Percentiles rank a stretch among this genome's conserved stretches.
Conservation (phyloP, 805 yeast genomes). For the Tetrapisispora phaffii region DNA sequence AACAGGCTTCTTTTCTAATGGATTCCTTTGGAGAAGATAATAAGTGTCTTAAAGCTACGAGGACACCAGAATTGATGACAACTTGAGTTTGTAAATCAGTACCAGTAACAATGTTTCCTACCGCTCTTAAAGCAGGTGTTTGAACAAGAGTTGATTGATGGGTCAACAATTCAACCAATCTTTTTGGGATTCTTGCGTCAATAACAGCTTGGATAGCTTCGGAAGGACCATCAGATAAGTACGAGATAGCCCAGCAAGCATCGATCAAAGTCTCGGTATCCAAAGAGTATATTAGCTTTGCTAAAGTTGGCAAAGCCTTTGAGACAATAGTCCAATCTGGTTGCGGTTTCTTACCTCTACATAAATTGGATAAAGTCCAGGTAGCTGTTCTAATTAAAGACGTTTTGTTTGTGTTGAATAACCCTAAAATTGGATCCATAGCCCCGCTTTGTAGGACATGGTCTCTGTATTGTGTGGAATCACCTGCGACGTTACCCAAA, state of each 20-base stretch:
- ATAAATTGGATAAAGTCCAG: constrained; percentile 93
- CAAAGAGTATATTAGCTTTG: constrained; percentile 79
- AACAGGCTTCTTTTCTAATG: constrained; percentile 93
- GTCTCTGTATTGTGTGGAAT: constrained; percentile 83
- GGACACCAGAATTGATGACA: constrained; percentile 85
- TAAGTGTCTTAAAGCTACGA: constrained; percentile 73
- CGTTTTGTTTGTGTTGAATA: constrained; percentile 74
- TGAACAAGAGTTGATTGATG: constrained; percentile 81
- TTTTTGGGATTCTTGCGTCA: constrained; percentile 89
- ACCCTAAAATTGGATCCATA: constrained; percentile 72
- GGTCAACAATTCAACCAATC: constrained; percentile 82
- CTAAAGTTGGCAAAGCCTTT: constrained; percentile 80
- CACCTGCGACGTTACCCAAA: constrained; percentile 97
- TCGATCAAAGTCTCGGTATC: constrained; percentile 92
- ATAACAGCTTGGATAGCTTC: constrained; percentile 94
- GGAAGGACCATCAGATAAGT: constrained; percentile 83
- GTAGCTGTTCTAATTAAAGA: constrained; percentile 93
- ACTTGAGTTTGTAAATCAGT: constrained; percentile 92
- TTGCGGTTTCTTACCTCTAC: constrained; percentile 93
- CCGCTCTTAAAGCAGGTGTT: constrained; percentile 94
- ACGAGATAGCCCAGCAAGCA: constrained; percentile 98
- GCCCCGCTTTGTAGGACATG: constrained; percentile 77
- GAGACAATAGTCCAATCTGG: constrained; percentile 90
- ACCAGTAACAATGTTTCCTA: constrained; percentile 97
- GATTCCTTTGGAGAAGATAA: constrained; percentile 81